Evolutionary conservation across 768 basidiomycete species (phyloP), one percentile per base, ranked within the genome.

Genomic region (Lentinula sp.): DNA sequence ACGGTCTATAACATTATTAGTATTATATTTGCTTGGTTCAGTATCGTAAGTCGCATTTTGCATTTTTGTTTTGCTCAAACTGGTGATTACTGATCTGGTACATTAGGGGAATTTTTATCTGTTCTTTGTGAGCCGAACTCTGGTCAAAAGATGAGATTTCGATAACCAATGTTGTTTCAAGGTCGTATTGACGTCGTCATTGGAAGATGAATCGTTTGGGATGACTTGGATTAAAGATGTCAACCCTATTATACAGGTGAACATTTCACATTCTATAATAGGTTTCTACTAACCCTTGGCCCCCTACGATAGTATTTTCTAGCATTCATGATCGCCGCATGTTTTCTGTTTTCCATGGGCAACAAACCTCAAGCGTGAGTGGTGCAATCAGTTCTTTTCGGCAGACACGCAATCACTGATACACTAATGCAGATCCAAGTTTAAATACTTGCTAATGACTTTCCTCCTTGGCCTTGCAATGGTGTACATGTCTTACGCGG

Each of bases 291-390:
- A 31, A 67, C 32, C 40, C 1, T 59, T 16, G 1, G 35, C 50
- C 39, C 35, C 48, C 7, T 42, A 40, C 52, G 18, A 9, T 66
- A 95, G 87, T 96, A 92, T 70, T 73, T 87, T 37, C 87, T 97
- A 80, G 86, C 88, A 4, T 90, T 90, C 3, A 81, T 92, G 45
- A 81, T 98, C 32, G 81, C 95, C n/a, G 88, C 91, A 7, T 89
- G 87, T 65, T 97, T 98, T 80, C 77, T 97, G 1, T 90, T 97
- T 71, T 90, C 93, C 0, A 96, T 98, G 94, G 95, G 95, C 16
- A 97, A 97, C 72, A 89, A 90, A 69, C 95, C 95, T 4, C 81
- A 84, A 74, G 86, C 91, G 92, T 94, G 32, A 51, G 53, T n/a
- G 5, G 64, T 10, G 7, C 39, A 11, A 4, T n/a, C 35, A 9